phyloP scores from a whole-genome alignment of 176 grass and related monocot genomes.

The Oryza nivara region DNA sequence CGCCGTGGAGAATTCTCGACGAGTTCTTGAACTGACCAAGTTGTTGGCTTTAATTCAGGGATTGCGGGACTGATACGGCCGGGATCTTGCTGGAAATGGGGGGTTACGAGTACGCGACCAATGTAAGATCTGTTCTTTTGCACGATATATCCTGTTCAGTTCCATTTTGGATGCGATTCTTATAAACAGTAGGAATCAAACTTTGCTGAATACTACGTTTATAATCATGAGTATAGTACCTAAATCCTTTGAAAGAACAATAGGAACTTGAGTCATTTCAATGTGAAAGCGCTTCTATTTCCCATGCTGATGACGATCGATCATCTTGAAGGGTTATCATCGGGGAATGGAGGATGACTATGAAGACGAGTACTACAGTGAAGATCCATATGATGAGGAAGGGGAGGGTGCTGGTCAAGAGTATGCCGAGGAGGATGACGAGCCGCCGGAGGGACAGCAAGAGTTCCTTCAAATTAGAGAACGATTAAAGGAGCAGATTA shows the following conservation, averaged over 20 bases:
- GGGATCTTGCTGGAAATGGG: slow-evolving; percentile 44
- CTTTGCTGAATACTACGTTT: neutral
- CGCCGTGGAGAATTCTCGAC: neutral
- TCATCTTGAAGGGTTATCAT: slow-evolving; percentile 42
- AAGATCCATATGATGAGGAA: slow-evolving; percentile 57
- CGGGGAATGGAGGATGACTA: slow-evolving; percentile 47
- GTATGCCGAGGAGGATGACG: slow-evolving; percentile 45
- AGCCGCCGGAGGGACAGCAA: slow-evolving; percentile 50
- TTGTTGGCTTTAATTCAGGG: slow-evolving; percentile 34
- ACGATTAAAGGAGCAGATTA: slow-evolving; percentile 56
- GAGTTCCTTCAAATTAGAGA: slow-evolving; percentile 64
- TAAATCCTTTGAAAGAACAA: neutral
- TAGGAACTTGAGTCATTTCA: neutral
- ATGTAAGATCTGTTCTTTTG: slow-evolving; percentile 38
- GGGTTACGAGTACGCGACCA: slow-evolving; percentile 50
- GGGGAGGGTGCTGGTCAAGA: slow-evolving; percentile 32
- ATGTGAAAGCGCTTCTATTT: neutral
- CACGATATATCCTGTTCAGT: neutral
- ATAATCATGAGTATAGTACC: neutral
- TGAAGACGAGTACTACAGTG: slow-evolving; percentile 53
- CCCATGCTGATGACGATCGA: neutral
- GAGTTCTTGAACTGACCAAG: neutral
- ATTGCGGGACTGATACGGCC: neutral
- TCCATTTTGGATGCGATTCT: neutral
- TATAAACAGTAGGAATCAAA: neutral